phyloP scores from a whole-genome alignment of 768 basidiomycete species.

The Russula brevipes region DNA sequence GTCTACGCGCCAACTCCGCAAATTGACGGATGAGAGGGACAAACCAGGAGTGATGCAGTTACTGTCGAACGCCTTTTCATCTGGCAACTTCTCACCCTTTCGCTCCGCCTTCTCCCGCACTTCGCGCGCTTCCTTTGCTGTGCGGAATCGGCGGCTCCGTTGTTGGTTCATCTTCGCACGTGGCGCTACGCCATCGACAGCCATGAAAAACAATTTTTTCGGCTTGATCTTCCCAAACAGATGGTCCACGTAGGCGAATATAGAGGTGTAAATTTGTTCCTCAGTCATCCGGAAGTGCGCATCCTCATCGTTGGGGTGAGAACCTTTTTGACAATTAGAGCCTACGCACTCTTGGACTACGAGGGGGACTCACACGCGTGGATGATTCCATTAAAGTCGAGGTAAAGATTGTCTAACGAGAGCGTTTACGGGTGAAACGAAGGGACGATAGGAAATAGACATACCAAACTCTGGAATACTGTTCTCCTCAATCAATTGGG shows the following conservation, averaged over 20 bases:
- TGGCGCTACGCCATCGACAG: constrained; percentile 95
- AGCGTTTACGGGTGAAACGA: constrained; percentile 21
- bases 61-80: constrained; percentile 94
- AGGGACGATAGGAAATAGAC: constrained; percentile 25
- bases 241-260: constrained; percentile 95
- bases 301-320: constrained; percentile 95
- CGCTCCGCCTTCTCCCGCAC: constrained; percentile 77
- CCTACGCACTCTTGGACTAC: neutral
- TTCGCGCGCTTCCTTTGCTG: constrained; percentile 89
- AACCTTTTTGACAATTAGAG: constrained; percentile 42
- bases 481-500: constrained; percentile 96
- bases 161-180: constrained; percentile 99
- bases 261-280: constrained; percentile 95
- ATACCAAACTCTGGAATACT: constrained; percentile 97
- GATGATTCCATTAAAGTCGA: constrained; percentile 93
- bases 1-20: neutral
- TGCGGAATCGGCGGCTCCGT: constrained; percentile 86
- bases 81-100: constrained; percentile 87
- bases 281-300: constrained; percentile 94
- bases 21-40: constrained; percentile 27
- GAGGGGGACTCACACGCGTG: constrained; percentile 55
- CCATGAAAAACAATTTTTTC: constrained; percentile 97
- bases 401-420: constrained; percentile 73
- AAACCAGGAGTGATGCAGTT: constrained; percentile 97
- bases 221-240: constrained; percentile 97